These are phyloP conservation scores for Arthrobotrys pseudoclavata DNA, from an alignment of 2,329 filamentous ascomycete genomes.

Conservation along the genomic window DNA sequence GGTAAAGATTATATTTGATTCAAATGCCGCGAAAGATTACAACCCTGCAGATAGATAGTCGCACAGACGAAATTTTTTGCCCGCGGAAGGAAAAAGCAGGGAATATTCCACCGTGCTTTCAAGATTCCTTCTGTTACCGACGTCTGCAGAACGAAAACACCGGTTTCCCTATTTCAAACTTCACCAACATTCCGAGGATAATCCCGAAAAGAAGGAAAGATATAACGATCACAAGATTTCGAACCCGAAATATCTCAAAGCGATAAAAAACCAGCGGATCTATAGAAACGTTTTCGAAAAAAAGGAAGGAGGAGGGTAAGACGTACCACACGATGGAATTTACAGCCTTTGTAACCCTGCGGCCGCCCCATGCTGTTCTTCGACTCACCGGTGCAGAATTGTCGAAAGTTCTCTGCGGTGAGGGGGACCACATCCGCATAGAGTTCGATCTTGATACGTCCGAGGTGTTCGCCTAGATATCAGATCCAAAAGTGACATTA, in stretches of 20 bases:
- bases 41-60: background rate
- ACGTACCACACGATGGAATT: slow-evolving; percentile 91
- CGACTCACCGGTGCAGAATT: slow-evolving; percentile 94
- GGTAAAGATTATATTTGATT: background rate
- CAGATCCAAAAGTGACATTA: background rate
- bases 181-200: slow-evolving; percentile 19
- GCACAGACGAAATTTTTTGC: slow-evolving; percentile 7
- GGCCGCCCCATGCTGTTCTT: slow-evolving; percentile 82
- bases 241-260: background rate
- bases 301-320: slow-evolving; percentile 26
- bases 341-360: slow-evolving; percentile 93
- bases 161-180: background rate
- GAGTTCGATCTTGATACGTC: slow-evolving; percentile 89
- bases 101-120: slow-evolving; percentile 7
- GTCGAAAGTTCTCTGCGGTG: slow-evolving; percentile 96
- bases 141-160: background rate
- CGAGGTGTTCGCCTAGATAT: slow-evolving; percentile 81
- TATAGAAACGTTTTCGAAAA: background rate
- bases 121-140: slow-evolving; percentile 24
- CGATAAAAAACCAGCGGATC: background rate
- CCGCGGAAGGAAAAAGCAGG: background rate
- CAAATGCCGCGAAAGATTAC: background rate
- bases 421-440: slow-evolving; percentile 86
- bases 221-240: slow-evolving; percentile 26
- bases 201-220: slow-evolving; percentile 6